Percentiles rank a stretch among this genome's conserved stretches.
These are phyloP conservation scores for Teratosphaeria nubilosa DNA, from an alignment of 2,329 filamentous ascomycete species.

Conservation along the genomic window DNA sequence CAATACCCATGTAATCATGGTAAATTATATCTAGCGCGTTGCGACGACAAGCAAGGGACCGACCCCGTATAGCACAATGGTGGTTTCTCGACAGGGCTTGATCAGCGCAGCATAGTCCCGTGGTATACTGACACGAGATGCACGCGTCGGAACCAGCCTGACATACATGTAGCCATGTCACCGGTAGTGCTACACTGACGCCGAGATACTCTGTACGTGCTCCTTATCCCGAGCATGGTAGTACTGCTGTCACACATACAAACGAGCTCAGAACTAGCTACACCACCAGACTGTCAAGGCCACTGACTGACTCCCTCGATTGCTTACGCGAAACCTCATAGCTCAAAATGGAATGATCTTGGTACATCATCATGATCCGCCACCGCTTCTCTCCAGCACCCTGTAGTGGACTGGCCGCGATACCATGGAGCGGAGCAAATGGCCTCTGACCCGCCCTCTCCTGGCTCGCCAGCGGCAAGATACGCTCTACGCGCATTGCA, in stretches of 20 bases:
- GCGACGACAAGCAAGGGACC: background rate
- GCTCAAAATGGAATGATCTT: conserved; percentile 57
- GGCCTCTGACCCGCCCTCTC: conserved; percentile 38
- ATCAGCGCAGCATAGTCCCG: too few species aligned
- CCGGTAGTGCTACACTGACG: too few species aligned
- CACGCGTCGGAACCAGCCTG: background rate
- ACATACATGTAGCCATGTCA: background rate
- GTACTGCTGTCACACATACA: too few species aligned
- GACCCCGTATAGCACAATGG: background rate
- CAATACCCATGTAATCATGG: background rate
- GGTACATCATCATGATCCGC: conserved; percentile 61
- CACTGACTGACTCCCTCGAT: conserved; percentile 9
- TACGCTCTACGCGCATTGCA: conserved; percentile 45
- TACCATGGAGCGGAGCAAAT: conserved; percentile 50
- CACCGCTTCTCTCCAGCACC: conserved; percentile 42
- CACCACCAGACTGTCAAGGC: conserved; percentile 1
- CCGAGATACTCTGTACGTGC: background rate
- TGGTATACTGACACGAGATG: background rate
- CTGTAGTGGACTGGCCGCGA: conserved; percentile 58
- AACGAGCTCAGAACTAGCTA: background rate
- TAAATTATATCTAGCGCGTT: background rate
- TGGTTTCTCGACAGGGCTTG: too few species aligned
- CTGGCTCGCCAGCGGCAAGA: conserved; percentile 46
- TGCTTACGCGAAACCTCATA: conserved; percentile 49
- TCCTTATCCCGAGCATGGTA: too few species aligned